Conservation (phyloP, 1,139 yeast genomes). For the Hanseniaspora sp. region DNA sequence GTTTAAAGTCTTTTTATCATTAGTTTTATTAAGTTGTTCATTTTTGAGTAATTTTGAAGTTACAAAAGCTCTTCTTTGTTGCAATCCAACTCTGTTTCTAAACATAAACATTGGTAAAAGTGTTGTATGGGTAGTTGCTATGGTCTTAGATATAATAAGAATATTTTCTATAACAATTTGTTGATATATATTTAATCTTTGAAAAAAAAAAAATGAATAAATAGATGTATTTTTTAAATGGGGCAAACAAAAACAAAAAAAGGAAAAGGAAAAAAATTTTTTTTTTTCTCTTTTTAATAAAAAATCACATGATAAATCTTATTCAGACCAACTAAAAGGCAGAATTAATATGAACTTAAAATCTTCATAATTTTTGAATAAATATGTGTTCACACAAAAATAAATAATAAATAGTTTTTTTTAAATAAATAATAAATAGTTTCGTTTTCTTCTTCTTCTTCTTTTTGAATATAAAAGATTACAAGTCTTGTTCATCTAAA, state of each 20-base stretch:
- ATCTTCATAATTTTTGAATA: not conserved
- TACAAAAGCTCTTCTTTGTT: slow-evolving; percentile 2
- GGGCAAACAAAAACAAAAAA: no score
- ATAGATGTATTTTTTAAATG: no score
- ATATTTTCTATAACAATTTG: no score
- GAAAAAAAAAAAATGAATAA: no score
- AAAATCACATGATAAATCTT: not conserved
- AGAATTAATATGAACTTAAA: no score
- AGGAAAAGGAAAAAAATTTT: no score
- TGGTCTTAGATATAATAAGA: no score
- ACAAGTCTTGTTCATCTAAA: slow-evolving; percentile 48
- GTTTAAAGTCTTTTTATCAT: slow-evolving; percentile 18
- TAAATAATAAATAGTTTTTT: not conserved
- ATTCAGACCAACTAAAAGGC: not conserved
- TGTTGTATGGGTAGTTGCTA: no score
- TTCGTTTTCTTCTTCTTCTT: not conserved
- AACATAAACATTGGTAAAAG: not conserved
- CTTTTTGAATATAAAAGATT: not conserved
- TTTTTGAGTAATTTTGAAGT: not conserved
- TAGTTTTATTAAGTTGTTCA: not conserved
- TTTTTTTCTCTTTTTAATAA: no score
- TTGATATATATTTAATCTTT: no score
- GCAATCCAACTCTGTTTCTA: not conserved
- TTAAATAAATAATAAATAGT: slow-evolving; percentile 8
- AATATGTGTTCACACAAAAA: not conserved